Conservation (phyloP, 2,329 filamentous ascomycete species). For the Colletotrichum chlorophyti region DNA sequence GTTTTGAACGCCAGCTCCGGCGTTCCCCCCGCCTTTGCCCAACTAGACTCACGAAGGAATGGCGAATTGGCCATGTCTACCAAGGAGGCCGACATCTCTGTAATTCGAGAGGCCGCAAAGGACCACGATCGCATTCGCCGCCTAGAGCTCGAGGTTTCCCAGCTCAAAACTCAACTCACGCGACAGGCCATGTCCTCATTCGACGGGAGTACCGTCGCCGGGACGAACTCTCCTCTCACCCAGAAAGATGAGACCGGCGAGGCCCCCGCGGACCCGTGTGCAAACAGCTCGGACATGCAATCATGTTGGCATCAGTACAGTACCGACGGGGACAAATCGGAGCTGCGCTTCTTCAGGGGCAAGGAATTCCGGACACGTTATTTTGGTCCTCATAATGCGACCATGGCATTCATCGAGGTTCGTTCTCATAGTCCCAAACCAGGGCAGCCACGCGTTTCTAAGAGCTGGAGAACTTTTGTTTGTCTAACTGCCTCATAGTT, state of each 20-base stretch:
- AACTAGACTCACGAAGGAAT: constrained; percentile 46
- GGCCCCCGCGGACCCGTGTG: constrained; percentile 40
- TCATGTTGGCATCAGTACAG: constrained; percentile 39
- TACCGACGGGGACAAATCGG: constrained; percentile 54
- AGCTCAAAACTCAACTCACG: constrained; percentile 59
- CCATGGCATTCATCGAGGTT: constrained; percentile 65
- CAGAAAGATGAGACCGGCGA: constrained; percentile 50
- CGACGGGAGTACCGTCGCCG: constrained; percentile 59
- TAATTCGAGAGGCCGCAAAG: constrained; percentile 47
- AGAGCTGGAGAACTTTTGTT: background rate
- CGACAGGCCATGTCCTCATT: constrained; percentile 51
- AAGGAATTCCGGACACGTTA: constrained; percentile 67
- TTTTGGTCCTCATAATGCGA: constrained; percentile 66
- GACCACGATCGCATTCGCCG: constrained; percentile 66
- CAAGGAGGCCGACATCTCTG: constrained; percentile 43
- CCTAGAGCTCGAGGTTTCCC: constrained; percentile 64
- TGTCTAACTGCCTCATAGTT: constrained; percentile 38
- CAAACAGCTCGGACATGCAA: constrained; percentile 27
- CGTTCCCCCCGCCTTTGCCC: constrained; percentile 49
- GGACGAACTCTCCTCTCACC: constrained; percentile 51
- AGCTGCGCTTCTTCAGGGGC: constrained; percentile 64
- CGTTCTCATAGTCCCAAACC: too few species aligned
- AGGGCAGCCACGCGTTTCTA: too few species aligned
- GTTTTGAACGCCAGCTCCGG: constrained; percentile 55
- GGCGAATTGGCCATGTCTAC: constrained; percentile 40